Percentiles rank a stretch among this genome's conserved stretches.
phyloP scores from a whole-genome alignment of 164 flowering plant species.

The Vitis rotundifolia region DNA sequence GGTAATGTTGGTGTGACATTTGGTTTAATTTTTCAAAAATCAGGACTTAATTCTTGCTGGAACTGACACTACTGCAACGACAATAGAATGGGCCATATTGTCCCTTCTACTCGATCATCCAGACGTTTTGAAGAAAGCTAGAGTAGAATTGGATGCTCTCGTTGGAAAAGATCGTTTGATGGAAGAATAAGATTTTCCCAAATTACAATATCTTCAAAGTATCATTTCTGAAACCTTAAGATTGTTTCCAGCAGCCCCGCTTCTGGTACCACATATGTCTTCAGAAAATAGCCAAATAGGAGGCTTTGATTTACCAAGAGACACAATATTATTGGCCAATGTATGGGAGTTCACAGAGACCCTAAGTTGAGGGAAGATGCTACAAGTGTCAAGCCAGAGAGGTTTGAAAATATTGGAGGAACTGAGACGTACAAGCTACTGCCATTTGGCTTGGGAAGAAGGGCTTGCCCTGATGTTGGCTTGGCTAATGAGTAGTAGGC shows the following conservation, averaged over 20 bases:
- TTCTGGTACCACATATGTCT: constrained; percentile 9
- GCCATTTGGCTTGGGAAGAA: constrained; percentile 13
- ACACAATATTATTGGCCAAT: constrained; percentile 6
- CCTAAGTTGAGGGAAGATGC: constrained; percentile 10
- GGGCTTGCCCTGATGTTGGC: constrained; percentile 5
- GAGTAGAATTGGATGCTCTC: too few species aligned
- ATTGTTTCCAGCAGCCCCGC: constrained; percentile 12
- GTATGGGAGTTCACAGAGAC: constrained; percentile 1
- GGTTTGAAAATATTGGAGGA: constrained; percentile 2
- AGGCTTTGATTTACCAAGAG: constrained; percentile 7
- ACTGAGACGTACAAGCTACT: background rate
- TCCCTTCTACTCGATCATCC: too few species aligned
- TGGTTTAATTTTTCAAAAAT: background rate
- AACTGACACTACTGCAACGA: background rate
- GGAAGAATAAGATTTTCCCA: too few species aligned
- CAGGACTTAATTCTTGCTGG: background rate
- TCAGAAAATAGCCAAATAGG: background rate
- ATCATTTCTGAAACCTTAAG: background rate
- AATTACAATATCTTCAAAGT: background rate
- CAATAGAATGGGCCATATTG: constrained; percentile 16
- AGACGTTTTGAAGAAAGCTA: too few species aligned
- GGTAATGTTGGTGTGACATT: too few species aligned
- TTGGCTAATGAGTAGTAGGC: constrained; percentile 1
- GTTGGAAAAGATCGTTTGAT: too few species aligned
- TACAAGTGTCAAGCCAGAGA: constrained; percentile 8